These are phyloP conservation scores for Penicillium expansum DNA, from an alignment of 2,329 filamentous ascomycete genomes.

Conservation along the genomic window DNA sequence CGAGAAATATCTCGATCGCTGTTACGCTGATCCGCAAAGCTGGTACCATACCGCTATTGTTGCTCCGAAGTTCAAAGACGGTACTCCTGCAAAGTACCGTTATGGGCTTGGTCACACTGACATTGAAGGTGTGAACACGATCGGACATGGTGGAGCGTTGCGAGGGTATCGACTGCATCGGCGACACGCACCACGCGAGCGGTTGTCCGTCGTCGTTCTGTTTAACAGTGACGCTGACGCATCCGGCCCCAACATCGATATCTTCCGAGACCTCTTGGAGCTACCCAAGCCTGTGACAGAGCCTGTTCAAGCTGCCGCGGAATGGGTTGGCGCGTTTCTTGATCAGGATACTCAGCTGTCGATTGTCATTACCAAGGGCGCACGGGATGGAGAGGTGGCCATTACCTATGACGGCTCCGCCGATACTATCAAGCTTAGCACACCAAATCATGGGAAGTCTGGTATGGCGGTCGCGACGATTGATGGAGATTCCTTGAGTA, in stretches of 20 bases:
- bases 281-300: conserved; percentile 12
- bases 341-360: conserved; percentile 38
- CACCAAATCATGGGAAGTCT: conserved; percentile 17
- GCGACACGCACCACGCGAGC: conserved; percentile 34
- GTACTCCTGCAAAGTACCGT: conserved; percentile 37
- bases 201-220: conserved; percentile 42
- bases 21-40: conserved; percentile 31
- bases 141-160: conserved; percentile 45
- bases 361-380: conserved; percentile 28
- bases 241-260: conserved; percentile 25
- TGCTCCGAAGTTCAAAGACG: conserved; percentile 35
- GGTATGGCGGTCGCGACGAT: conserved; percentile 28
- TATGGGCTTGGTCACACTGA: conserved; percentile 35
- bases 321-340: conserved; percentile 41
- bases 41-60: conserved; percentile 35
- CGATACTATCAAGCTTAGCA: conserved; percentile 24
- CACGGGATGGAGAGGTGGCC: conserved; percentile 25
- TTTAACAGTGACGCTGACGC: conserved; percentile 42
- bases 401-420: conserved; percentile 30
- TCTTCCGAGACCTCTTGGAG: conserved; percentile 34
- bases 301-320: conserved; percentile 11
- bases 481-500: conserved; percentile 29
- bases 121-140: conserved; percentile 25
- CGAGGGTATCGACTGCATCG: conserved; percentile 43
- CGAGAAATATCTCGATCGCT: conserved; percentile 41